A percentile compares a stretch with the other conserved stretches of the same genome.
phyloP scores from a whole-genome alignment of 768 basidiomycete species.

The Lactifluus volemus region DNA sequence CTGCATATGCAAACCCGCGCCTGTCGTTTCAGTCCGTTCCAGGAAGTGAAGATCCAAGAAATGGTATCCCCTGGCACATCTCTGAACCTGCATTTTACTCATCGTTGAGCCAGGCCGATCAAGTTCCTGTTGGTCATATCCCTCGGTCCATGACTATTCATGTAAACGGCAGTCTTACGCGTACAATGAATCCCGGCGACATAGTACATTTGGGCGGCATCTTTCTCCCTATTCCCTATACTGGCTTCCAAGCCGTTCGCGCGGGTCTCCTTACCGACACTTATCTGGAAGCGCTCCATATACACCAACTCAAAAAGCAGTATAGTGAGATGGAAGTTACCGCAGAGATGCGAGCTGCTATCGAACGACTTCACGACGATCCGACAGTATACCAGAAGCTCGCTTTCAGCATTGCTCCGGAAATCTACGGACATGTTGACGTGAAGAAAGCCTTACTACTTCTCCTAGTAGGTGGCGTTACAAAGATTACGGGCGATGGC shows the following conservation, averaged over 20 bases:
- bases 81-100: not conserved
- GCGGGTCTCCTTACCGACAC: conserved; percentile 97
- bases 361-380: conserved; percentile 62
- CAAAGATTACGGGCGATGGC: conserved; percentile 91
- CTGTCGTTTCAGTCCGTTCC: conserved; percentile 94
- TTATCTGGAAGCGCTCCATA: conserved; percentile 85
- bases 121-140: conserved; percentile 99
- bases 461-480: conserved; percentile 91
- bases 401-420: conserved; percentile 91
- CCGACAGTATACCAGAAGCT: conserved; percentile 80
- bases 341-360: conserved; percentile 63
- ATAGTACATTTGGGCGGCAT: conserved; percentile 93
- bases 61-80: conserved; percentile 48
- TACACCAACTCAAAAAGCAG: conserved; percentile 95
- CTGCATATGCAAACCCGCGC: conserved; percentile 98
- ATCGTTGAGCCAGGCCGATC: conserved; percentile 64
- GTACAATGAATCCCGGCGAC: conserved; percentile 91
- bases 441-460: conserved; percentile 94
- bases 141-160: conserved; percentile 98
- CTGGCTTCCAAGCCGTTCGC: conserved; percentile 93
- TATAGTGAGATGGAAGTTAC: conserved; percentile 93
- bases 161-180: conserved; percentile 81
- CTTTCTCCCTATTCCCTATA: conserved; percentile 96
- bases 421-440: conserved; percentile 96
- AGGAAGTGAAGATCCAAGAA: conserved; percentile 98